Evolutionary conservation across 129 eudicot species (phyloP), one percentile per base, ranked within the genome.

Genomic region (Chrysanthemum makinoi): DNA sequence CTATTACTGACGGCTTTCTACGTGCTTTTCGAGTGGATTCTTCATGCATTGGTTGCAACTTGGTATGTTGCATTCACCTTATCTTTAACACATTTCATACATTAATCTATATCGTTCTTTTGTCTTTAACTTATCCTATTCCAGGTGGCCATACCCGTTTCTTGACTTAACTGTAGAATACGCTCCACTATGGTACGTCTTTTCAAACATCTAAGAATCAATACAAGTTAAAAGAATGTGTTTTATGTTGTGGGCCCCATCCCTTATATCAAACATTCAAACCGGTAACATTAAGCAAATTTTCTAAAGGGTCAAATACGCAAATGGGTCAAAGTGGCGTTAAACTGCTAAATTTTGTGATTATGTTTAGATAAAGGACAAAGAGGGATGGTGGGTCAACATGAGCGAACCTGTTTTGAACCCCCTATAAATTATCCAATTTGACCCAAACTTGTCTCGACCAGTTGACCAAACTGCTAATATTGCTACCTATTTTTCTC

Each of bases 101-200:
- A 68, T 16, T 54, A 28, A 71, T 17, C 13, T 17, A 44, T 30
- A 39, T 55, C 48, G 10, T 53, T 26, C 65, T 62, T 70, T 77
- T 30, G 8, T 77, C 18, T 43, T 3, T 61, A 61, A 62, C 71
- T 14, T 67, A 59, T 76, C 20, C 76, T 39, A 16, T 68, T 82
- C 15, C 84, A 88, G 97, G 96, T 91, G 97, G 97, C 97, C 97
- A 33, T 91, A 91, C 83, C 96, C 96, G 20, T 76, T 91, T 73
- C 96, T 91, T 56, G 84, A 91, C 50, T 57, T 91, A 59, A 82
- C 97, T 9, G 54, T 52, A 22, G 56, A 62, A 67, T 72, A 72
- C 73, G 87, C 97, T 74, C 96, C 97, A 28, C 5, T 88, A 12
- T 91, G 95, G 97, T 91, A 85, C 5, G 88, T 79, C 6, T 75